Evolutionary conservation across 2,329 filamentous ascomycete species (phyloP).

Genomic region (Colletotrichum somersetense): DNA sequence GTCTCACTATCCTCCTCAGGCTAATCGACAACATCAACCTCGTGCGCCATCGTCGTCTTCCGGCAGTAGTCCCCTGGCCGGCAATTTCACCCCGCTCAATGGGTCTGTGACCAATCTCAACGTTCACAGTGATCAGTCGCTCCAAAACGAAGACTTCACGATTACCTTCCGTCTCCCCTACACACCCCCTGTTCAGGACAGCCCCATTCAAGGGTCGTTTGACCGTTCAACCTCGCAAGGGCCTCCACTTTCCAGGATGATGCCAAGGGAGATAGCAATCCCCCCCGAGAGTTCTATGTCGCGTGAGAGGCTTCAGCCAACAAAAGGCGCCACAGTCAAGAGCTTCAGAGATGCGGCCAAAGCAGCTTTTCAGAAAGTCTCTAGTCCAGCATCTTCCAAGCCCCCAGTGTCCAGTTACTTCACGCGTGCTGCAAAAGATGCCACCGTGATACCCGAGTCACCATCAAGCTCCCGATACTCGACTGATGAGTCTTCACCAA

Average conservation of each 20-base stretch:
- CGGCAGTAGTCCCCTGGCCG: constrained; percentile 11
- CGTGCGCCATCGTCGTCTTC: constrained; percentile 29
- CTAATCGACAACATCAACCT: constrained; percentile 35
- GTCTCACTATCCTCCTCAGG: constrained; percentile 40
- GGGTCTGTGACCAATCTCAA: constrained; percentile 18
- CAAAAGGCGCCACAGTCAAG: constrained; percentile 28
- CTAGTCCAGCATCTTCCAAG: constrained; percentile 35
- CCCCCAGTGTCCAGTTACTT: constrained; percentile 38
- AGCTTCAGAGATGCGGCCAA: constrained; percentile 53
- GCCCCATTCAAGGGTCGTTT: constrained; percentile 20
- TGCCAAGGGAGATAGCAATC: constrained; percentile 17
- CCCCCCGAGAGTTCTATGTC: constrained; percentile 14
- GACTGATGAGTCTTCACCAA: constrained; percentile 8
- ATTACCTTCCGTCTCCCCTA: constrained; percentile 38
- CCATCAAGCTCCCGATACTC: constrained; percentile 38
- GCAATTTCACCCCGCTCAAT: constrained; percentile 23
- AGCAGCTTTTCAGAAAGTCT: constrained; percentile 48
- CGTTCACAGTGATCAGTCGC: background rate
- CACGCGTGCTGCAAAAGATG: constrained; percentile 19
- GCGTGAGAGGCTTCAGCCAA: constrained; percentile 13
- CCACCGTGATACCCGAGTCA: constrained; percentile 30
- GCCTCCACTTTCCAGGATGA: constrained; percentile 4
- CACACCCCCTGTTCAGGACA: constrained; percentile 30
- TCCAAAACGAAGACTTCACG: constrained; percentile 25
- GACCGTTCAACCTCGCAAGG: constrained; percentile 26